phyloP scores from a whole-genome alignment of 495 filamentous ascomycete species.

The Astrothelium subdiscretum region DNA sequence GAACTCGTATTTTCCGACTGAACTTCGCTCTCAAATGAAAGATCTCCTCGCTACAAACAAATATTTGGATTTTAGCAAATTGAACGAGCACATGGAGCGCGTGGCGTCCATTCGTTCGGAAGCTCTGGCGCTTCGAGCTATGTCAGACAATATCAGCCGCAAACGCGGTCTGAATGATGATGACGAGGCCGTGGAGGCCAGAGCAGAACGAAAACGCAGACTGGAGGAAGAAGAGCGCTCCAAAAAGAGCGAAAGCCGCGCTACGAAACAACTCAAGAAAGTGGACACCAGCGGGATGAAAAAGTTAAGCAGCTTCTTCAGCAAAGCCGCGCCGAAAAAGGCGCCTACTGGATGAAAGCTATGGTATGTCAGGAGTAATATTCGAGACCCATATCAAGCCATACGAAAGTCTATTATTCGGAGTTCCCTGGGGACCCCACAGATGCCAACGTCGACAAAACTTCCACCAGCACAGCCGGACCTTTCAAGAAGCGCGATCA shows the following conservation, averaged over 20 bases:
- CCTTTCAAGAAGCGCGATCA: too few relatives aligned
- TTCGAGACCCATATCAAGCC: too few relatives aligned
- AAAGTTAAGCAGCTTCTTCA: constrained; percentile 93
- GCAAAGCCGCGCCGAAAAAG: constrained; percentile 42
- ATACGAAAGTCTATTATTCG: too few relatives aligned
- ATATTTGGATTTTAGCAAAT: constrained; percentile 49
- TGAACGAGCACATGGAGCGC: constrained; percentile 54
- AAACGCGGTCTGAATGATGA: constrained; percentile 52
- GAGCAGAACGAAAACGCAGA: constrained; percentile 51
- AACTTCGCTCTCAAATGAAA: constrained; percentile 40
- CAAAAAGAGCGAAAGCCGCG: constrained; percentile 58
- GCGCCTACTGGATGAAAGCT: not conserved
- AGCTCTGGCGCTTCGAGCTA: constrained; percentile 50
- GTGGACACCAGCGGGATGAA: constrained; percentile 87
- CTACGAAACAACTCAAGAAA: constrained; percentile 69
- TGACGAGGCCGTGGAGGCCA: constrained; percentile 39
- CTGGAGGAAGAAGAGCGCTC: constrained; percentile 67
- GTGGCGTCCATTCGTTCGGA: constrained; percentile 56
- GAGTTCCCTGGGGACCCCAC: too few relatives aligned
- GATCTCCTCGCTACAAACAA: constrained; percentile 31
- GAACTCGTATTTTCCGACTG: constrained; percentile 52
- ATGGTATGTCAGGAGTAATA: too few relatives aligned
- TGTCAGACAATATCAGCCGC: constrained; percentile 56
- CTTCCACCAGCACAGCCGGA: too few relatives aligned
- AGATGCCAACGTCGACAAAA: too few relatives aligned